Conservation (phyloP, 352 stramenopile species). For the Pythium grandisporangium region DNA sequence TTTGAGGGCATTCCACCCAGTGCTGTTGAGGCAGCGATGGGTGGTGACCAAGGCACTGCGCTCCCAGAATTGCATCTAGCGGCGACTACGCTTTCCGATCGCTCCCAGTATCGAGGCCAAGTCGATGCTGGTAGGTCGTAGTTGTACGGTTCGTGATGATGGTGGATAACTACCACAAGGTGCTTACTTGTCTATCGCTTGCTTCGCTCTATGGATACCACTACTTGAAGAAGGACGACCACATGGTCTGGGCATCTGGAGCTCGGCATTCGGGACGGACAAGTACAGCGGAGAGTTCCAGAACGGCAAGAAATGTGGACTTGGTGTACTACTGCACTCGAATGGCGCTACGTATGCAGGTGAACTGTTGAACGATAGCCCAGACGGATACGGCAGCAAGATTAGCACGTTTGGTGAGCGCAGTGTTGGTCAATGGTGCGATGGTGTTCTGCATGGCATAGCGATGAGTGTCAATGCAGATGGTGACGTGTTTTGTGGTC, state of each 20-base stretch:
- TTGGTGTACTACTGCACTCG: constrained; percentile 25
- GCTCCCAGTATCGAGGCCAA: constrained; percentile 1
- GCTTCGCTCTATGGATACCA: not conserved
- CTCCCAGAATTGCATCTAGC: no score
- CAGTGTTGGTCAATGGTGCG: constrained; percentile 31
- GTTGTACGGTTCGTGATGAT: not conserved
- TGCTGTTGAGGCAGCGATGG: no score
- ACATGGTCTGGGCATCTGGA: constrained; percentile 26
- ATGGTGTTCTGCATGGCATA: constrained; percentile 24
- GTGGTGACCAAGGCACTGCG: no score
- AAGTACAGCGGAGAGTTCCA: constrained; percentile 29
- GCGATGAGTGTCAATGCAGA: constrained; percentile 27
- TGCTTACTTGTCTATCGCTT: no score
- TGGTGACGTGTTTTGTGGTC: constrained; percentile 8
- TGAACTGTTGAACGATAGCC: constrained; percentile 15
- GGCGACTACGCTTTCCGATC: constrained; percentile 1
- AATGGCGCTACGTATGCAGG: constrained; percentile 33
- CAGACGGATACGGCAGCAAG: constrained; percentile 31
- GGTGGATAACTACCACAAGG: not conserved
- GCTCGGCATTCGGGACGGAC: constrained; percentile 17
- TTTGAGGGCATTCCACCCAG: no score
- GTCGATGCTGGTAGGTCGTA: constrained; percentile 2
- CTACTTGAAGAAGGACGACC: constrained; percentile 15
- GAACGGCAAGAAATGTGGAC: constrained; percentile 21
- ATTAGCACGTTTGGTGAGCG: constrained; percentile 27